These are phyloP conservation scores for Thuidium tamariscinum DNA, from an alignment of 225 moss, liverwort and hornwort genomes.

Conservation along the genomic window DNA sequence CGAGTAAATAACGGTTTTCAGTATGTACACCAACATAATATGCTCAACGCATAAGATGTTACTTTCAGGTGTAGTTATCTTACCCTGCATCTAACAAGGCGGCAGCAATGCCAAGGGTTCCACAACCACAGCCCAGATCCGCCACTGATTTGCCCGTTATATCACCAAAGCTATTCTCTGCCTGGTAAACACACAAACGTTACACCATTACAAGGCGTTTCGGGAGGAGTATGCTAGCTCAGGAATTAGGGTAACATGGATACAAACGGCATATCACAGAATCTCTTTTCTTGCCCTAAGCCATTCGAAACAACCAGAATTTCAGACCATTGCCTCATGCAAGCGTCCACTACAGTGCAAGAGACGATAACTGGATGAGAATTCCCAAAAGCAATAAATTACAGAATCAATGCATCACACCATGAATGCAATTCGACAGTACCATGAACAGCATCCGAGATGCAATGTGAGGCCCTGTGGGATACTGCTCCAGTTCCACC, in stretches of 20 bases:
- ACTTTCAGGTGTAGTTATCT: background rate
- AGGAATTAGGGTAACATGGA: background rate
- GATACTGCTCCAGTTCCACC: conserved; percentile 96
- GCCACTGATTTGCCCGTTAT: conserved; percentile 70
- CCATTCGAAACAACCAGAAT: conserved; percentile 29
- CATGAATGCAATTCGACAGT: background rate
- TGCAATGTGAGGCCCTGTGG: conserved; percentile 90
- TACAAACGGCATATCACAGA: conserved; percentile 30
- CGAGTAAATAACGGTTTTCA: background rate
- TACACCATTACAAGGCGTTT: background rate
- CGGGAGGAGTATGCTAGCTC: background rate
- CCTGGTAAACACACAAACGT: conserved; percentile 31
- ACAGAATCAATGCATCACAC: background rate
- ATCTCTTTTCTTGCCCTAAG: conserved; percentile 32
- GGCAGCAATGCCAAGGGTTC: conserved; percentile 89
- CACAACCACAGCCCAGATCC: conserved; percentile 97
- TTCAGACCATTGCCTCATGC: conserved; percentile 1
- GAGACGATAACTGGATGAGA: background rate
- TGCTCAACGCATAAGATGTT: background rate
- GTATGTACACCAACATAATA: background rate
- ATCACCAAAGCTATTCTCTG: conserved; percentile 84
- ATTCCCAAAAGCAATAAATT: background rate
- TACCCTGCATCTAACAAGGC: conserved; percentile 79
- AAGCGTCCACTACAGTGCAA: background rate
- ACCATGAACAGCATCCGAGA: conserved; percentile 92